These are phyloP conservation scores for Ustilago tritici DNA, from an alignment of 1,284 basidiomycete genomes.

Conservation along the genomic window DNA sequence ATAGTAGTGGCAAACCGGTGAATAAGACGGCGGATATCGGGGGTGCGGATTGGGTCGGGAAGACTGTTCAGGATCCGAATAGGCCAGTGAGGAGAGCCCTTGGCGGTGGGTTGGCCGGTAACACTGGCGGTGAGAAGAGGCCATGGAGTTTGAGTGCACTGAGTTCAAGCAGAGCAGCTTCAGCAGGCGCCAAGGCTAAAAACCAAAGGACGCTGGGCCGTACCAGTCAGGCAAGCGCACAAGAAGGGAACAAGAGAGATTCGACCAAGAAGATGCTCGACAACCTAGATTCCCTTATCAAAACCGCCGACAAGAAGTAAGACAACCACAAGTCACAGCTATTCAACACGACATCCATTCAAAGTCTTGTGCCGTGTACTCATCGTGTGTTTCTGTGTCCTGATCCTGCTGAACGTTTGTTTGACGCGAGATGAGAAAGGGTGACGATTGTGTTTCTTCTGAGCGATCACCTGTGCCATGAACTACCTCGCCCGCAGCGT, in stretches of 20 bases:
- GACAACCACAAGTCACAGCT: not conserved
- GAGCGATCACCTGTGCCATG: too few relatives aligned
- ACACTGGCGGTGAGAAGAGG: not conserved
- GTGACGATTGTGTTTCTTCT: too few relatives aligned
- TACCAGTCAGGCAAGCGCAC: not conserved
- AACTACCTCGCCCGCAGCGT: too few relatives aligned
- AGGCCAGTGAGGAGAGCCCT: conserved; percentile 21
- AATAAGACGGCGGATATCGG: conserved; percentile 13
- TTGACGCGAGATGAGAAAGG: too few relatives aligned
- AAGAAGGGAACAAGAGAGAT: not conserved
- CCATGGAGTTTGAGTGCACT: not conserved
- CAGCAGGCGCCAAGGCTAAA: conserved; percentile 15
- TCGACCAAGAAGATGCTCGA: conserved; percentile 40
- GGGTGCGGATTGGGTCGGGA: conserved; percentile 28
- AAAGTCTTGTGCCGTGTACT: too few relatives aligned
- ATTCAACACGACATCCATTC: not conserved
- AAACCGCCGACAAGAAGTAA: conserved; percentile 3
- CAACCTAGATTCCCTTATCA: conserved; percentile 40
- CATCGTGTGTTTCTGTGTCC: too few relatives aligned
- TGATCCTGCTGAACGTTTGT: too few relatives aligned
- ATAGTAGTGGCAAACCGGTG: conserved; percentile 20
- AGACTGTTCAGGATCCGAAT: conserved; percentile 36
- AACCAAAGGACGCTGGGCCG: conserved; percentile 36
- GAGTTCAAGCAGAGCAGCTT: not conserved
- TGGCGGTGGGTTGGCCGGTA: not conserved